A percentile compares a stretch with the other conserved stretches of the same genome.
Conservation (phyloP, 306 rosid genomes). For the Dalbergia oliveri region DNA sequence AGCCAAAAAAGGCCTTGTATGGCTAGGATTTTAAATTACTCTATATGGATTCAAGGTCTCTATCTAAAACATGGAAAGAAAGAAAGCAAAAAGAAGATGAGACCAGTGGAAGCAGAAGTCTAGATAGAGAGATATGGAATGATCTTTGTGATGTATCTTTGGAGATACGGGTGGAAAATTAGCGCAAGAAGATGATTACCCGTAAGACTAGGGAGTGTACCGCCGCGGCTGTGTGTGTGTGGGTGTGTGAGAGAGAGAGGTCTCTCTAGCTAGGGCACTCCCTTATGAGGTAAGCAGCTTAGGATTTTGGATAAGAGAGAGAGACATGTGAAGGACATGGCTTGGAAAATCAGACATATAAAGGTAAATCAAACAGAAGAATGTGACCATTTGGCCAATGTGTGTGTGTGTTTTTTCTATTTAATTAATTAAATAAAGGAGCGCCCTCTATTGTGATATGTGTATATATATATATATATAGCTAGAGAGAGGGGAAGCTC, state of each 20-base stretch:
- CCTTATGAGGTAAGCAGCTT: slow-evolving; percentile 82
- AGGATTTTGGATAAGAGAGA: slow-evolving; percentile 57
- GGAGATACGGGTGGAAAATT: slow-evolving; percentile 87
- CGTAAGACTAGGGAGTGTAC: slow-evolving; percentile 82
- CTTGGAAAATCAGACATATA: slow-evolving; percentile 57
- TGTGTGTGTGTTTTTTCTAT: not conserved
- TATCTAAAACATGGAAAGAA: slow-evolving; percentile 50
- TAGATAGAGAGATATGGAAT: slow-evolving; percentile 56
- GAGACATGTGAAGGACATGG: slow-evolving; percentile 41
- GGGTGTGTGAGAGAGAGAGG: not conserved
- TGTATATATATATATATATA: too few relatives aligned
- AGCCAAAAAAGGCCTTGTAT: slow-evolving; percentile 45
- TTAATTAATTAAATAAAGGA: slow-evolving; percentile 27
- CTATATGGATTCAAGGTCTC: slow-evolving; percentile 61
- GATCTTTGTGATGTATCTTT: slow-evolving; percentile 80
- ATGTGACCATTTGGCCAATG: slow-evolving; percentile 50
- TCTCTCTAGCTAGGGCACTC: slow-evolving; percentile 57
- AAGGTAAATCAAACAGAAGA: slow-evolving; percentile 50
- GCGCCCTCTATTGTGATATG: not conserved
- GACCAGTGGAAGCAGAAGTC: slow-evolving; percentile 38
- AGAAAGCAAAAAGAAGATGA: slow-evolving; percentile 45
- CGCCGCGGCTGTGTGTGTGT: slow-evolving; percentile 58
- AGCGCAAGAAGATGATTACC: slow-evolving; percentile 82
- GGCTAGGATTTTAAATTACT: slow-evolving; percentile 58
- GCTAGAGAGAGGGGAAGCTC: slow-evolving; percentile 34